Evolutionary conservation across 176 grass and related monocot genomes (phyloP), one percentile per base, ranked within the genome.

Genomic region (Pharus latifolius): DNA sequence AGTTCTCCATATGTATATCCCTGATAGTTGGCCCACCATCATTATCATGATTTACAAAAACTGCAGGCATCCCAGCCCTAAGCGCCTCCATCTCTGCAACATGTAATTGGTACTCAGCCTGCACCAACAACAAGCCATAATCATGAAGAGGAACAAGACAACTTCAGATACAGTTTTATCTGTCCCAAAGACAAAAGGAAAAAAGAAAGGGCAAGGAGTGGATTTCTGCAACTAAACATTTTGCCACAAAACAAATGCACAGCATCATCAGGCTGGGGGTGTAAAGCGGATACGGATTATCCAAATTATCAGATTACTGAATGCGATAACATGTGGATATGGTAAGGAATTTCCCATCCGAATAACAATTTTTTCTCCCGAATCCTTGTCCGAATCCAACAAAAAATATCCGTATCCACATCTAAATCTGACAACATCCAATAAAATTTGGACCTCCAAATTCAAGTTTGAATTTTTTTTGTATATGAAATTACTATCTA

Each of bases 1-100:
- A 97, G 52, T 97, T 97, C 81, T 97, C 89, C 94, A 97, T 87
- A 78, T 97, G 94, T 63, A 97, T 92, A 88, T 97, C 94, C 75
- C 94, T 88, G 70, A 92, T 61, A 61, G 73, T 53, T 73, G 94
- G 50, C 18, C 89, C 94, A 58, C 70, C 78, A 11, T 73, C 78
- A 43, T 73, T 86, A 44, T 25, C 83, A 52, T 97, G 94, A 46
- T 88, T 89, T 61, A 97, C 94, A 43, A 13, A 83, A 22, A 97
- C 83, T 10, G 88, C 74, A 20, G 94, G 94, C 94, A 97, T 97
- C 58, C 94, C 94, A 62, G 89, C 94, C 62, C 83, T 89, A 56
- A 97, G 79, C 2, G 74, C 67, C 75, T 92, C 94, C 94, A 97
- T 97, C 73, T 97, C 86, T 0, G 77, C 81, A n/a, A 90, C 71